These are phyloP conservation scores for Wakefieldia striispora DNA, from an alignment of 768 basidiomycete species.

Conservation along the genomic window DNA sequence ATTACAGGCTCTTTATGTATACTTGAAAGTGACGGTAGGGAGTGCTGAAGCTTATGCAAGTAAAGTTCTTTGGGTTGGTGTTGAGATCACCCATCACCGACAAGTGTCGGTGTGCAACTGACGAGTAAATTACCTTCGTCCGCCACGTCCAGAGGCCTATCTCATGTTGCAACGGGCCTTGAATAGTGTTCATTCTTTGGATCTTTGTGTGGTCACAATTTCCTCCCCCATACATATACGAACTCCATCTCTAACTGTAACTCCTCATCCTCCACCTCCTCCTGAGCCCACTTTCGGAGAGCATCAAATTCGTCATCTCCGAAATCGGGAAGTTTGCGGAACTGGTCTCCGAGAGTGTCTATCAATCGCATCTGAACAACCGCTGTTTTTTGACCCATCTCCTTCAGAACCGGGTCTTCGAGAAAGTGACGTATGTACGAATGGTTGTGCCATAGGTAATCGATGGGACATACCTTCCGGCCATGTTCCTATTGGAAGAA, in stretches of 20 bases:
- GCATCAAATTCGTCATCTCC: not conserved
- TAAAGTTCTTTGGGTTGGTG: too few species aligned
- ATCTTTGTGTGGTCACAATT: too few species aligned
- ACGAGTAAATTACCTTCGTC: too few species aligned
- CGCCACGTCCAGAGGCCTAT: too few species aligned
- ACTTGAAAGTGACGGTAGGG: too few species aligned
- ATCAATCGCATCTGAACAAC: conserved; percentile 1
- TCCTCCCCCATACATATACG: not conserved
- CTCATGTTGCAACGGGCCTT: too few species aligned
- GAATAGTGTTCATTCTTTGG: too few species aligned
- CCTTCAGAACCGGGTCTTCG: conserved; percentile 1
- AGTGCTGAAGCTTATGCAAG: too few species aligned
- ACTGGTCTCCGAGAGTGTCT: conserved; percentile 6
- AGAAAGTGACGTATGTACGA: too few species aligned
- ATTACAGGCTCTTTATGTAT: too few species aligned
- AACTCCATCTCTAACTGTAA: conserved; percentile 3
- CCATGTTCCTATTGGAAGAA: conserved; percentile 6
- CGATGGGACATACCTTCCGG: not conserved
- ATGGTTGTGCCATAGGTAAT: not conserved
- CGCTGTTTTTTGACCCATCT: conserved; percentile 4
- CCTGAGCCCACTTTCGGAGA: not conserved
- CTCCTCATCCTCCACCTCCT: not conserved
- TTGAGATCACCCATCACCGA: too few species aligned
- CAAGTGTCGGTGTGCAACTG: too few species aligned
- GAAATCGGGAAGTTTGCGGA: not conserved